Evolutionary conservation across 1,284 basidiomycete species (phyloP).

Genomic region (Serendipita sp.): DNA sequence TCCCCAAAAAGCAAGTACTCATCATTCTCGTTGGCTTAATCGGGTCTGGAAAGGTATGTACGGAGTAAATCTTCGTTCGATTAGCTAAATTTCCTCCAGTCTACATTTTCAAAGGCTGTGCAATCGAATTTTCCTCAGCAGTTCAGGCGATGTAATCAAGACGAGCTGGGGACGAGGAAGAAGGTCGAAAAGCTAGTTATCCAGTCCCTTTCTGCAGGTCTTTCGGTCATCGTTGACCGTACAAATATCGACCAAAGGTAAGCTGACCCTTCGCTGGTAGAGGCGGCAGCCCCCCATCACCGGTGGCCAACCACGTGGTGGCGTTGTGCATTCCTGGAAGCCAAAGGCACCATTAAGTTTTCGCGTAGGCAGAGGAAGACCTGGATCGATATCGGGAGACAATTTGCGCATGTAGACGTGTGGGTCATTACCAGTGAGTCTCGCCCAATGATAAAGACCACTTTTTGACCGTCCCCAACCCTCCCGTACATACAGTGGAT

Average conservation of each 20-base stretch:
- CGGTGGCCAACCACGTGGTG: neutral
- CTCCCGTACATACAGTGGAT: neutral
- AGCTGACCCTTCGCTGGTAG: neutral
- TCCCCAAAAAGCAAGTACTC: neutral
- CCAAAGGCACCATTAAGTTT: too few species aligned
- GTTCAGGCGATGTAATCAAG: neutral
- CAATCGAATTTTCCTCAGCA: neutral
- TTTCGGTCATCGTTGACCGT: neutral
- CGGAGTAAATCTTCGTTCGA: neutral
- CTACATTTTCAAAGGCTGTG: slow-evolving; percentile 1
- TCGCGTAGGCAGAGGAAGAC: neutral
- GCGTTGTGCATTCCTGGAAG: neutral
- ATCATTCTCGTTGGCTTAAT: slow-evolving; percentile 3
- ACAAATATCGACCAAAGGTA: slow-evolving; percentile 4
- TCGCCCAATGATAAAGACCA: neutral
- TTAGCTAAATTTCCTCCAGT: neutral
- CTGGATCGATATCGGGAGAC: neutral
- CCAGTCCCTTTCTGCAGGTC: neutral
- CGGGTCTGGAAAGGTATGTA: neutral
- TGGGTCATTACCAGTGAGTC: slow-evolving; percentile 4
- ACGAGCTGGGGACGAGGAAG: neutral
- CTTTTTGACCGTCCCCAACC: neutral
- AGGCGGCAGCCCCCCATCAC: neutral
- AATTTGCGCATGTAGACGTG: neutral
- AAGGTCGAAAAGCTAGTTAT: neutral